Percentiles rank a stretch among this genome's conserved stretches.
These are phyloP conservation scores for Peniophora sp. DNA, from an alignment of 1,284 basidiomycete species.

Conservation along the genomic window DNA sequence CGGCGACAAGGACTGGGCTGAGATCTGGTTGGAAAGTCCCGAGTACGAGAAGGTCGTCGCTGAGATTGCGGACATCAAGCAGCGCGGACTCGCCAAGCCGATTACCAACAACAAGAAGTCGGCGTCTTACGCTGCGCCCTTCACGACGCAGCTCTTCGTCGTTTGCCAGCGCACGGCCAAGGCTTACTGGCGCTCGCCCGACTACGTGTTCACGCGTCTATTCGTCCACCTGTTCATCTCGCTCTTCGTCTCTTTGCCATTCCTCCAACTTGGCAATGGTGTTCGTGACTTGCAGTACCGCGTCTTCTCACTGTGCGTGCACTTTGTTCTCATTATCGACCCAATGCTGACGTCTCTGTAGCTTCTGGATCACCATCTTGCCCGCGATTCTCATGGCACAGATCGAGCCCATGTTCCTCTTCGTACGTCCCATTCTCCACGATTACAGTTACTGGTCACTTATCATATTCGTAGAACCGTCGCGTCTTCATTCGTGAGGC, in stretches of 20 bases:
- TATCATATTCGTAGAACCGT: slow-evolving; percentile 29
- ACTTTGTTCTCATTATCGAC: not conserved
- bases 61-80: slow-evolving; percentile 31
- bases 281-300: slow-evolving; percentile 77
- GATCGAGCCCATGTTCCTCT: slow-evolving; percentile 84
- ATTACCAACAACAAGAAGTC: slow-evolving; percentile 27
- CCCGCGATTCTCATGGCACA: slow-evolving; percentile 75
- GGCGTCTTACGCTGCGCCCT: slow-evolving; percentile 59
- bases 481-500: slow-evolving; percentile 15
- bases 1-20: slow-evolving; percentile 70
- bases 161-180: slow-evolving; percentile 70
- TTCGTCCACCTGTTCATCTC: slow-evolving; percentile 76
- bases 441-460: not conserved
- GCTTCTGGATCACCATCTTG: slow-evolving; percentile 64
- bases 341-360: slow-evolving; percentile 15
- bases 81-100: slow-evolving; percentile 26
- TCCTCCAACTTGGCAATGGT: slow-evolving; percentile 69
- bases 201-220: slow-evolving; percentile 78
- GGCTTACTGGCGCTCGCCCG: slow-evolving; percentile 79
- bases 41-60: slow-evolving; percentile 24
- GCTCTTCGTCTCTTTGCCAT: slow-evolving; percentile 77
- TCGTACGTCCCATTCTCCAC: slow-evolving; percentile 20
- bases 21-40: slow-evolving; percentile 53
- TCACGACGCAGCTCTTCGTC: slow-evolving; percentile 70
- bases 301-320: slow-evolving; percentile 64